These are phyloP conservation scores for Oryza glaberrima DNA, from an alignment of 176 grass and related monocot species.

Conservation along the genomic window DNA sequence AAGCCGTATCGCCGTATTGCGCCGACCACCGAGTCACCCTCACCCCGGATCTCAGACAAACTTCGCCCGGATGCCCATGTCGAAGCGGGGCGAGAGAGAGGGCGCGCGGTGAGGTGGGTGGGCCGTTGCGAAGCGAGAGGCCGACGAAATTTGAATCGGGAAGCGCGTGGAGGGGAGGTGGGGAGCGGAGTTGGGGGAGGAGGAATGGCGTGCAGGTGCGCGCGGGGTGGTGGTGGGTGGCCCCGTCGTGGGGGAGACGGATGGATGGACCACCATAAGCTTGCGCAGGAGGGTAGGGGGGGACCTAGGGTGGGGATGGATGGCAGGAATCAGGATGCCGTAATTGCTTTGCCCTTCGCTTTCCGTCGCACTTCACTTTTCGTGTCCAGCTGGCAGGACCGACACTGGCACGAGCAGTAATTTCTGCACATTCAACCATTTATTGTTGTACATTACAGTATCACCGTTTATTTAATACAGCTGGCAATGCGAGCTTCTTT, in stretches of 20 bases:
- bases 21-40: neutral
- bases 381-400: neutral
- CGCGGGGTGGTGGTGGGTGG: neutral
- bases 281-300: constrained; percentile 2
- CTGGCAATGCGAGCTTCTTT: neutral
- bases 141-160: constrained; percentile 32
- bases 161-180: neutral
- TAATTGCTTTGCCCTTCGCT: constrained; percentile 6
- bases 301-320: neutral
- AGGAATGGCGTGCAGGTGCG: constrained; percentile 2
- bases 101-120: no score
- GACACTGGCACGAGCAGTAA: neutral
- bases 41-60: constrained; percentile 30
- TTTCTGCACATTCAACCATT: neutral
- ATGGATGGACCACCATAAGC: constrained; percentile 23
- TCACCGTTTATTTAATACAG: neutral
- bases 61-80: neutral
- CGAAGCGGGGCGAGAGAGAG: no score
- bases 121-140: neutral
- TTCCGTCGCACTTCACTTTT: neutral
- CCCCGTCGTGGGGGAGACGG: constrained; percentile 18
- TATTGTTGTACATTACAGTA: neutral
- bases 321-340: neutral
- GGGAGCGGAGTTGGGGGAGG: no score
- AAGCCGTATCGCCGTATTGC: neutral